A percentile compares a stretch with the other conserved stretches of the same genome.
phyloP scores from a whole-genome alignment of 2,329 filamentous ascomycete species.

The Aureobasidium sp. region DNA sequence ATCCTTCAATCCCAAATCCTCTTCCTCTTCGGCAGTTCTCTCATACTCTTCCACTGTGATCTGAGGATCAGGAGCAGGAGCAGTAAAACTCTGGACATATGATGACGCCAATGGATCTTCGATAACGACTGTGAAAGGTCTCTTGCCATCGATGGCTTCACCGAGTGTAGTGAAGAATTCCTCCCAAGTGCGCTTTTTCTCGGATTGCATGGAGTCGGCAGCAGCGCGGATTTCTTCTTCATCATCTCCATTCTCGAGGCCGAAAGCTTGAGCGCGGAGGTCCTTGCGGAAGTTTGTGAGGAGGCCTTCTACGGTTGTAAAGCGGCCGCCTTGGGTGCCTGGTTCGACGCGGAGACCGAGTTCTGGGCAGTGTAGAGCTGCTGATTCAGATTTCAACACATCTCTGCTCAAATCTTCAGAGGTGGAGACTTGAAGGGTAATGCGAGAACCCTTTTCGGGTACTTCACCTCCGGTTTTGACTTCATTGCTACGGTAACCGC shows the following conservation, averaged over 20 bases:
- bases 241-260: conserved; percentile 64
- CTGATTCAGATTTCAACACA: conserved; percentile 97
- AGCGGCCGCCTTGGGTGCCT: conserved; percentile 93
- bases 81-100: conserved; percentile 89
- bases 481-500: conserved; percentile 93
- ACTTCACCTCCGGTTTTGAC: conserved; percentile 98
- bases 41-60: conserved; percentile 86
- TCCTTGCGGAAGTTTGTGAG: conserved; percentile 94
- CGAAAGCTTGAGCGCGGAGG: conserved; percentile 88
- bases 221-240: conserved; percentile 47
- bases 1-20: conserved; percentile 89
- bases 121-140: conserved; percentile 84
- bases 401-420: conserved; percentile 85
- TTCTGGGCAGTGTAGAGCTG: conserved; percentile 87
- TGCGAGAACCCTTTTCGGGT: conserved; percentile 85
- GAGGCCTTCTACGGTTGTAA: conserved; percentile 96
- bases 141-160: conserved; percentile 80
- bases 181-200: conserved; percentile 78
- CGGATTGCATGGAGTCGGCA: conserved; percentile 80
- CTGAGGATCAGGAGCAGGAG: conserved; percentile 84
- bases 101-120: conserved; percentile 92
- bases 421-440: conserved; percentile 77
- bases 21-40: conserved; percentile 91
- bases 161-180: conserved; percentile 83
- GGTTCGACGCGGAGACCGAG: conserved; percentile 90